Conservation (phyloP, 208 protist species). For the Leishmania tarentolae region DNA sequence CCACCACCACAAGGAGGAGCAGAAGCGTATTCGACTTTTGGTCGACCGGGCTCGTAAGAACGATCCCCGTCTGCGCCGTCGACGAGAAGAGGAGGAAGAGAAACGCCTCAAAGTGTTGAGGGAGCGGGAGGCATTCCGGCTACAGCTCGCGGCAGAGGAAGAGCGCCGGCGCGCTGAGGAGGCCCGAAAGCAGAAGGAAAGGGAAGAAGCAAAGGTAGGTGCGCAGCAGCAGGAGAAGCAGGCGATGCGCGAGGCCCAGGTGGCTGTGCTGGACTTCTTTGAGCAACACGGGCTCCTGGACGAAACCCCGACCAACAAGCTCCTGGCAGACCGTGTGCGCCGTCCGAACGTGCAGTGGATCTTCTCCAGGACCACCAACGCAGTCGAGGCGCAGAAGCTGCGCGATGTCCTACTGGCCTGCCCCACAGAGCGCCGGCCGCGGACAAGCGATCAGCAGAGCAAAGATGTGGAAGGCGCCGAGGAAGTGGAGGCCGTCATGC, state of each 20-base stretch:
- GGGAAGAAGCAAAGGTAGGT: slow-evolving; percentile 45
- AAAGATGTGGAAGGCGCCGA: slow-evolving; percentile 26
- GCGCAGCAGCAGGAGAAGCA: slow-evolving; percentile 47
- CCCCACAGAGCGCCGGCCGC: slow-evolving; percentile 23
- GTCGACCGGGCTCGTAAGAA: slow-evolving; percentile 90
- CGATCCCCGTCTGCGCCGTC: slow-evolving; percentile 92
- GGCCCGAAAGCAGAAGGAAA: slow-evolving; percentile 38
- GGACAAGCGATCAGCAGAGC: slow-evolving; percentile 17
- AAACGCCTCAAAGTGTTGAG: slow-evolving; percentile 59
- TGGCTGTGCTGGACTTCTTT: slow-evolving; percentile 53
- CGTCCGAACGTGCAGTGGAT: slow-evolving; percentile 73
- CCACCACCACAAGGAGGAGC: slow-evolving; percentile 88
- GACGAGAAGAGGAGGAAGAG: slow-evolving; percentile 78
- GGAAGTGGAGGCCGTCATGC: slow-evolving; percentile 62
- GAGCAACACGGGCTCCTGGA: slow-evolving; percentile 55
- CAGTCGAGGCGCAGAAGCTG: slow-evolving; percentile 44
- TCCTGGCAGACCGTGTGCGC: slow-evolving; percentile 63
- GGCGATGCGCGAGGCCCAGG: slow-evolving; percentile 56
- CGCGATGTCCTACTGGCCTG: slow-evolving; percentile 36
- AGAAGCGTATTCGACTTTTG: slow-evolving; percentile 85
- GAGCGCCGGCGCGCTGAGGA: slow-evolving; percentile 59
- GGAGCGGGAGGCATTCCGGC: slow-evolving; percentile 77
- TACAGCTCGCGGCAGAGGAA: slow-evolving; percentile 62
- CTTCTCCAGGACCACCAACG: slow-evolving; percentile 59
- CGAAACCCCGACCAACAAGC: slow-evolving; percentile 70